These are phyloP conservation scores for Rosa persica DNA, from an alignment of 306 rosid genomes.

Conservation along the genomic window DNA sequence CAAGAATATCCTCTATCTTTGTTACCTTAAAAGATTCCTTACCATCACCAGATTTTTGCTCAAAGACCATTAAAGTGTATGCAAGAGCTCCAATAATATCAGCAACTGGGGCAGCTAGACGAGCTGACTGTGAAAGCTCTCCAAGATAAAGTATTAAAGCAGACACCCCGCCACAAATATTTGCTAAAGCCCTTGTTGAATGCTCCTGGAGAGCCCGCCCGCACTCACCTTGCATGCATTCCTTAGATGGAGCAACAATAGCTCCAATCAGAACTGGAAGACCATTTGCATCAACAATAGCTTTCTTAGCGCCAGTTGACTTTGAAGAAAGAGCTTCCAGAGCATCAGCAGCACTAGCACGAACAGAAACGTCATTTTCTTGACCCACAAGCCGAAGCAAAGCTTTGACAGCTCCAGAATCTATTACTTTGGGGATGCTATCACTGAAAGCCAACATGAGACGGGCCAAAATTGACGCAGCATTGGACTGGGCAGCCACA, in stretches of 20 bases:
- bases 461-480: constrained; percentile 94
- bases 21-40: constrained; percentile 64
- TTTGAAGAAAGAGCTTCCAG: constrained; percentile 86
- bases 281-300: constrained; percentile 72
- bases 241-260: constrained; percentile 95
- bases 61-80: constrained; percentile 82
- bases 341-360: constrained; percentile 99
- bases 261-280: constrained; percentile 85
- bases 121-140: constrained; percentile 83
- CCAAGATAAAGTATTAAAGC: constrained; percentile 81
- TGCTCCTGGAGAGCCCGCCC: constrained; percentile 84
- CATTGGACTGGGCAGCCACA: constrained; percentile 89
- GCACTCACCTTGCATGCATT: constrained; percentile 79
- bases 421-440: constrained; percentile 89
- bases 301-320: constrained; percentile 71
- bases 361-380: constrained; percentile 81
- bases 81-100: constrained; percentile 97
- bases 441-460: constrained; percentile 86
- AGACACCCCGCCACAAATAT: constrained; percentile 94
- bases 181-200: constrained; percentile 80
- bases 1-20: constrained; percentile 78
- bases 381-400: constrained; percentile 74
- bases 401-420: constrained; percentile 87
- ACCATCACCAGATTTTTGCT: constrained; percentile 47
- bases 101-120: constrained; percentile 70